A percentile compares a stretch with the other conserved stretches of the same genome.
These are phyloP conservation scores for Talaromyces albobiverticillius DNA, from an alignment of 2,329 filamentous ascomycete genomes.

Conservation along the genomic window DNA sequence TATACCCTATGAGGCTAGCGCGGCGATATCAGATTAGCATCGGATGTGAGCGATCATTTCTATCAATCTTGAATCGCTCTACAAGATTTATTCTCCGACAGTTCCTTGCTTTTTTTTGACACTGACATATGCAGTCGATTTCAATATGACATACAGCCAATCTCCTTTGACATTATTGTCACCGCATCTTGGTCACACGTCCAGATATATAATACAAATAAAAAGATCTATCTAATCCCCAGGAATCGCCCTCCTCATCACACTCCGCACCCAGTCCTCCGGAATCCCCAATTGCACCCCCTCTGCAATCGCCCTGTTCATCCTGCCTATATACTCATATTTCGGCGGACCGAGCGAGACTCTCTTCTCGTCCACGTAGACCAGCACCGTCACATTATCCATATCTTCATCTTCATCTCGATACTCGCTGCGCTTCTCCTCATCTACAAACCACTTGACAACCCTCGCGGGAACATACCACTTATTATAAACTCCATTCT, in stretches of 20 bases:
- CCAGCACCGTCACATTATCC: conserved; percentile 26
- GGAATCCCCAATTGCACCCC: conserved; percentile 34
- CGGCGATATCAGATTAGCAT: too few species aligned
- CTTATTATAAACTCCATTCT: conserved; percentile 35
- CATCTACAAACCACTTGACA: conserved; percentile 28
- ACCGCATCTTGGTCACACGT: too few species aligned
- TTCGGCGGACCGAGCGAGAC: conserved; percentile 31
- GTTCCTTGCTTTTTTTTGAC: too few species aligned
- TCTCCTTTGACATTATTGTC: too few species aligned
- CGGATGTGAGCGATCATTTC: too few species aligned
- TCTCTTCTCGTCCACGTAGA: conserved; percentile 43
- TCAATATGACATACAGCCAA: too few species aligned
- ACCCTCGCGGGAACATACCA: conserved; percentile 33
- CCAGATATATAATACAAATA: too few species aligned
- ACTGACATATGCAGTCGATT: too few species aligned
- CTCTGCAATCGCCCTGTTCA: conserved; percentile 43
- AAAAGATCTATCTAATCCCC: too few species aligned
- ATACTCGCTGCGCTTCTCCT: neutral
- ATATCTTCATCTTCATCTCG: neutral
- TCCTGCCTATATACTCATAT: conserved; percentile 39
- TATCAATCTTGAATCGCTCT: too few species aligned
- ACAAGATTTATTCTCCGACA: too few species aligned
- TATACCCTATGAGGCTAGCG: too few species aligned
- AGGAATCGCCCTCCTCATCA: conserved; percentile 38
- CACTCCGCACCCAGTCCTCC: conserved; percentile 32